Base-by-base conservation (phyloP, 2,329 filamentous ascomycete species). In the Colletotrichum musae region DNA sequence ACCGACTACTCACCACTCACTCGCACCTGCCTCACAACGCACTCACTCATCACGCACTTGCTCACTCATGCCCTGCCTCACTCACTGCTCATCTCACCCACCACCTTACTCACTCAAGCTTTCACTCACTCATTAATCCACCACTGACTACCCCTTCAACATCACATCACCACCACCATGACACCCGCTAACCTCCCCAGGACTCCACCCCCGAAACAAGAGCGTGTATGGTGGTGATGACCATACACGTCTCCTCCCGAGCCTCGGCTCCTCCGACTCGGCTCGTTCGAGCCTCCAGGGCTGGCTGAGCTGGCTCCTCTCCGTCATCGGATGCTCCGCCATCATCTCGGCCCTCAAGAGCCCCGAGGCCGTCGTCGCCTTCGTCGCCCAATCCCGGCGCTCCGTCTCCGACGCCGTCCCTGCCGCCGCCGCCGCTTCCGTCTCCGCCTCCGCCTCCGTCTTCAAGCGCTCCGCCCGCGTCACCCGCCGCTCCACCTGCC, bases 261-360 rank as follows among this genome's bases (percentile, higher is more conserved):
- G 73, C 71, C 74, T 74, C 41, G 67, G 73, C 71, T 75, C 74
- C 71, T 74, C 74, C 66, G 72, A 75, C 74, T 75, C 70, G 60
- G 64, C 72, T 70, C 75, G 61, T 54, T 74, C 70, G 39, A 76
- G 75, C 74, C 32, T 78, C 70, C 80, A 78, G 79, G 79, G 80
- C 71, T 84, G 83, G 82, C 72, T 77, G 68, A 73, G 75, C 71
- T 85, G 83, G 83, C 74, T 79, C 72, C 70, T 78, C 63, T 85
- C 83, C 73, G 83, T 85, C 73, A 72, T 83, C 67, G 73, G 79
- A 64, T 77, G 76, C 68, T 80, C 80, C 53, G 75, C 74, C 54
- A 50, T 81, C 43, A 60, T 77, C 52, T 76, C 75, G 10, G 71
- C 66, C 45, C 43, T 74, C 47, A 71, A 67, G 51, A 72, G 58